Evolutionary conservation across 164 flowering plant genomes (phyloP).

Genomic region (Aristolochia fimbriata): DNA sequence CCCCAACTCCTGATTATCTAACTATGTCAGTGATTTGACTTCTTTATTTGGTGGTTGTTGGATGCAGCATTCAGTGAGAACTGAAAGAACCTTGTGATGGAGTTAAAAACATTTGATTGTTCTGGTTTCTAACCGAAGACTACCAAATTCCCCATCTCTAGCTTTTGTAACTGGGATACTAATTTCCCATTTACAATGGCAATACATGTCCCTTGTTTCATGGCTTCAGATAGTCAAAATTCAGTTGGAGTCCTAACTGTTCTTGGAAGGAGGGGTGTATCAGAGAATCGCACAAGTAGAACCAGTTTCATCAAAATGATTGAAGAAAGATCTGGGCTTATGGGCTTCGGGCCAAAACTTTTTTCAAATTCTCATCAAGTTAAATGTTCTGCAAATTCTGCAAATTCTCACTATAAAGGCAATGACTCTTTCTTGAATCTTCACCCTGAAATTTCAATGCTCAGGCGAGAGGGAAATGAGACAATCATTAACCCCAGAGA

Average conservation of each 20-base stretch:
- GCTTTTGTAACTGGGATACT: too few species aligned
- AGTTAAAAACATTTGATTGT: not conserved
- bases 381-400: conserved; percentile 43
- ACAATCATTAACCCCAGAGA: conserved; percentile 34
- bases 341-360: conserved; percentile 22
- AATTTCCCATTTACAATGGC: conserved; percentile 28
- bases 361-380: conserved; percentile 15
- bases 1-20: too few species aligned
- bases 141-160: too few species aligned
- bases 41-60: too few species aligned
- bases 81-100: not conserved
- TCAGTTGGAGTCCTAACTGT: conserved; percentile 35
- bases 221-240: conserved; percentile 32
- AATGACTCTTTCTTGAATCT: conserved; percentile 70
- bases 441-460: conserved; percentile 81
- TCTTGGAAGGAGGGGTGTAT: conserved; percentile 32
- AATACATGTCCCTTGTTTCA: conserved; percentile 27
- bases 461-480: conserved; percentile 54
- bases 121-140: not conserved
- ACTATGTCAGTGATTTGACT: too few species aligned
- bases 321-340: conserved; percentile 24
- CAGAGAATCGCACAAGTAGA: conserved; percentile 23
- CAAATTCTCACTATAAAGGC: conserved; percentile 43
- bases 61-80: too few species aligned
- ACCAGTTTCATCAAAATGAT: conserved; percentile 22